Percentiles rank a stretch among this genome's conserved stretches.
phyloP scores from a whole-genome alignment of 2,329 filamentous ascomycete species.

The Podosphaera xanthii region DNA sequence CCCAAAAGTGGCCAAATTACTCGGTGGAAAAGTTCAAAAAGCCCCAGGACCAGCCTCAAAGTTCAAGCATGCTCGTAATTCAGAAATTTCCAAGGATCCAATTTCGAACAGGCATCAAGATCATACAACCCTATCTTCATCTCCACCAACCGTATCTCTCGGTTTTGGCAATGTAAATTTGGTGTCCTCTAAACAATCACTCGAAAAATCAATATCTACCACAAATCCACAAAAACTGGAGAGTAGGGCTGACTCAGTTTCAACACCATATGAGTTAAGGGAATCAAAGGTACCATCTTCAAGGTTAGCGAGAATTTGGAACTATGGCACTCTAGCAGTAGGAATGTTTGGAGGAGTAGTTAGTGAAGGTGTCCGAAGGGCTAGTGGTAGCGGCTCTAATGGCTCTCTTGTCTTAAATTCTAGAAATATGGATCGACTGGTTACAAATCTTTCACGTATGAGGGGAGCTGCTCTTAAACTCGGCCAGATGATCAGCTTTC shows the following conservation, averaged over 20 bases:
- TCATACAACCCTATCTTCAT: neutral
- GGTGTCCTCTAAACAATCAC: neutral
- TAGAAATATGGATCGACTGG: constrained; percentile 78
- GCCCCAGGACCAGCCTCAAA: neutral
- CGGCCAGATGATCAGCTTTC: constrained; percentile 95
- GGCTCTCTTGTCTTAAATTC: constrained; percentile 76
- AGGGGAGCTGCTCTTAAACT: constrained; percentile 89
- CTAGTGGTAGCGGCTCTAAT: constrained; percentile 38
- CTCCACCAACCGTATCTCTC: neutral
- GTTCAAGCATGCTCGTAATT: too few relatives aligned
- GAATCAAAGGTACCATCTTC: constrained; percentile 84
- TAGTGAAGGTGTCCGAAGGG: constrained; percentile 60
- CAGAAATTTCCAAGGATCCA: too few relatives aligned
- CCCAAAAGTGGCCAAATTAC: constrained; percentile 29
- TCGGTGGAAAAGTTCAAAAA: constrained; percentile 22
- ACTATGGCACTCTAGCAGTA: constrained; percentile 78
- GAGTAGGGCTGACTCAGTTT: neutral
- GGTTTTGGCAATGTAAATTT: neutral
- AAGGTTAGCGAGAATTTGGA: constrained; percentile 71
- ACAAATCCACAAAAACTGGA: too few relatives aligned
- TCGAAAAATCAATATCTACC: neutral
- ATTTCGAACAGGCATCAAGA: too few relatives aligned
- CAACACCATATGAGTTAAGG: constrained; percentile 26
- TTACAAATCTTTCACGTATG: constrained; percentile 86
- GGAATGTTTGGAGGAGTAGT: constrained; percentile 91